These are phyloP conservation scores for Musa acuminata DNA, from an alignment of 176 grass and related monocot genomes.

Conservation along the genomic window DNA sequence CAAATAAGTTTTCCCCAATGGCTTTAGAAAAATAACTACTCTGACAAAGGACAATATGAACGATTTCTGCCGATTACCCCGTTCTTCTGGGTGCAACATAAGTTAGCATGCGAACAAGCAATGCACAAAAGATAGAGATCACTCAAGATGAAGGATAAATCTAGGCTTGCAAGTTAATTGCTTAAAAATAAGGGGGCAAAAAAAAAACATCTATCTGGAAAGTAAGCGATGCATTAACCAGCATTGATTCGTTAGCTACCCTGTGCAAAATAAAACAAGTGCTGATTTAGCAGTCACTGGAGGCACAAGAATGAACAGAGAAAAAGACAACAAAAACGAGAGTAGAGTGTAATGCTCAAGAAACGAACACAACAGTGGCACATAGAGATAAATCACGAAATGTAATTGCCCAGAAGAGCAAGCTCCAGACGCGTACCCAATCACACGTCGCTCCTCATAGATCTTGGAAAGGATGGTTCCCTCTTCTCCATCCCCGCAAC, in stretches of 20 bases:
- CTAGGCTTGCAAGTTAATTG: background rate
- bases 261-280: background rate
- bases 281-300: background rate
- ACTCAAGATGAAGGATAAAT: background rate
- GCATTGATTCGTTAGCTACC: too few relatives aligned
- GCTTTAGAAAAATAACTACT: background rate
- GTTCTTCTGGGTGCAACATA: background rate
- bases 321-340: too few relatives aligned
- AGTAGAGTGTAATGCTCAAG: too few relatives aligned
- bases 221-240: too few relatives aligned
- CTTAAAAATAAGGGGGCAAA: too few relatives aligned
- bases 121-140: background rate
- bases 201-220: too few relatives aligned
- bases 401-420: background rate
- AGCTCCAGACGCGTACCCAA: conserved; percentile 46
- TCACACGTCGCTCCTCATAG: conserved; percentile 69
- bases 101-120: too few relatives aligned
- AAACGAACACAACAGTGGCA: too few relatives aligned
- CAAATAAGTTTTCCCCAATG: background rate
- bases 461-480: conserved; percentile 74
- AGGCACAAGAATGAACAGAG: too few relatives aligned
- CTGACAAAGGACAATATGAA: background rate
- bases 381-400: background rate
- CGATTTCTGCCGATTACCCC: background rate
- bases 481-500: conserved; percentile 81